A percentile compares a stretch with the other conserved stretches of the same genome.
Evolutionary conservation across 2,329 filamentous ascomycete genomes (phyloP).

Genomic region (Thyridium curvatum): DNA sequence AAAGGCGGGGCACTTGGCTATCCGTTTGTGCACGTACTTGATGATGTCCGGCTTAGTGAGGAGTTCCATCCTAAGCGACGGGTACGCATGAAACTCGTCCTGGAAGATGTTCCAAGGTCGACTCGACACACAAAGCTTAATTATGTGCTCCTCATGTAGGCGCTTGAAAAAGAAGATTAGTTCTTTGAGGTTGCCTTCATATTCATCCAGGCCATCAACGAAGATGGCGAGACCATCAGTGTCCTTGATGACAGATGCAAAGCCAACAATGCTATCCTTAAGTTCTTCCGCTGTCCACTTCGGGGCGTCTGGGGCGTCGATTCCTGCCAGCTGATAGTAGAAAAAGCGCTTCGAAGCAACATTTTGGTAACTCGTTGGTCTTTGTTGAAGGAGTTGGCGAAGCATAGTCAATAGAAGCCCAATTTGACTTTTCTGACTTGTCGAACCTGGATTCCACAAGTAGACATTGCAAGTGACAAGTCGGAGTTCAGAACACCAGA

Average conservation of each 20-base stretch:
- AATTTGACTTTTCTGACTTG: background rate
- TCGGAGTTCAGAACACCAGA: background rate
- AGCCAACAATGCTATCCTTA: background rate
- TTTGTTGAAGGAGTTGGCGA: background rate
- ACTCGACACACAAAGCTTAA: no score
- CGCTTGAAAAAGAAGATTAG: no score
- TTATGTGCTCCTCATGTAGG: no score
- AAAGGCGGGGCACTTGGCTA: background rate
- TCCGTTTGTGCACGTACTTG: background rate
- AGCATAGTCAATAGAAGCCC: background rate
- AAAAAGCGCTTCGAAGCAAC: background rate
- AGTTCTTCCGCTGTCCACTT: background rate
- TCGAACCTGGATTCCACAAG: background rate
- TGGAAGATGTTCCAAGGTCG: no score
- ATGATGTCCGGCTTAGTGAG: no score
- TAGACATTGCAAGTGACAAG: background rate
- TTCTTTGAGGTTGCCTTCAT: no score
- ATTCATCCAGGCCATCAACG: background rate
- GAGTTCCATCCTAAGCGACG: no score
- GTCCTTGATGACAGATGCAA: background rate
- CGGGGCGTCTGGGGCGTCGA: background rate
- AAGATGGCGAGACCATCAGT: background rate
- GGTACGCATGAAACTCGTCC: no score
- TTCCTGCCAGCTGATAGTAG: background rate
- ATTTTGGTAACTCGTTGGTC: no score